Evolutionary conservation across 2,329 filamentous ascomycete genomes (phyloP), one percentile per base, ranked within the genome.

Genomic region (Cladosporium phlei): DNA sequence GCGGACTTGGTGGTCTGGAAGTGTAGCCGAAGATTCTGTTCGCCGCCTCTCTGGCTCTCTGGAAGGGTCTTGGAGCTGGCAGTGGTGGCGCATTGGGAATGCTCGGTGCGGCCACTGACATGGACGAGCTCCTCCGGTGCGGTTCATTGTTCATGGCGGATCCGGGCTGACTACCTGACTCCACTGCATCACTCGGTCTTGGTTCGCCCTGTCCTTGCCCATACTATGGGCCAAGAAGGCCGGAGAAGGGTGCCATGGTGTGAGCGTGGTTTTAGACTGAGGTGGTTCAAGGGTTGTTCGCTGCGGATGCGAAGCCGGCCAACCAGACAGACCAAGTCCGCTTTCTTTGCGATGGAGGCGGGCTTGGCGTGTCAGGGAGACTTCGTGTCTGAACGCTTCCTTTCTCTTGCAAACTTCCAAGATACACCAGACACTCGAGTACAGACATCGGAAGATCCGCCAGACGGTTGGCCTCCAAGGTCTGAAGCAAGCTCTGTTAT

Each of bases 21-120:
- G 53, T 39, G 28, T 59, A 63, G 6, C 59, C 57, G 16, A 64
- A 52, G 34, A 64, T 55, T 24, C 58, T 53, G 22, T 57, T 59
- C 2, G 61, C 61, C 8, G 57, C 61, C 50, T 63, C 59, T 51
- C 58, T 53, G 3, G 60, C 60, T 22, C 58, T 49, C 46, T 61
- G 60, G n/a, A 63, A 49, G 14, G 60, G 59, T 40, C 52, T 48
- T 11, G 55, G 57, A 12, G 54, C 57, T 28, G 55, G 55, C 21
- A 57, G 32, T n/a, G 54, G 53, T 25, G 55, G 53, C 33, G 55
- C 46, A 32, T 22, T 51, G 11, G 54, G 51, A 19, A 51, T 38
- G 28, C 12, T 34, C 12, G 40, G 27, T n/a, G 38, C 25, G 8
- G 30, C 35, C 10, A 40, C 30, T 19, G 38, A 45, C 30, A 45